A percentile compares a stretch with the other conserved stretches of the same genome.
phyloP scores from a whole-genome alignment of 345 rosid genomes.

The Balakata baccata region DNA sequence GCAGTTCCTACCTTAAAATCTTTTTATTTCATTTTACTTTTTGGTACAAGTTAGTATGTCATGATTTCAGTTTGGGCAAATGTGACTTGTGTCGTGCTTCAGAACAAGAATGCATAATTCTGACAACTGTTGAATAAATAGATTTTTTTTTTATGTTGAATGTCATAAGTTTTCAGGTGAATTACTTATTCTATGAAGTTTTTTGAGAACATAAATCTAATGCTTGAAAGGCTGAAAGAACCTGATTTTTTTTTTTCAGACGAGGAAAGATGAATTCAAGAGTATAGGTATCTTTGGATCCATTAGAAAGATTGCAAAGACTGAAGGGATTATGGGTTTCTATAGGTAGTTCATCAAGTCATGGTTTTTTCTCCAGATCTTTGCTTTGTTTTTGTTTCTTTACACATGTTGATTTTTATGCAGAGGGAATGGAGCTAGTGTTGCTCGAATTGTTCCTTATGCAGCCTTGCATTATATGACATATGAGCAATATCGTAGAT shows the following conservation, averaged over 20 bases:
- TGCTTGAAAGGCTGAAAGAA: slow-evolving; percentile 3
- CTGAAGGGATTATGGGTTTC: slow-evolving; percentile 85
- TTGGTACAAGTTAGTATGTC: too few relatives aligned
- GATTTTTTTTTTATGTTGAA: not conserved
- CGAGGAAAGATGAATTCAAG: slow-evolving; percentile 79
- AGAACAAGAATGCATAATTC: not conserved
- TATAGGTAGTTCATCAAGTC: slow-evolving; percentile 52
- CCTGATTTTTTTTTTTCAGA: slow-evolving; percentile 47
- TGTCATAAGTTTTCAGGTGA: not conserved
- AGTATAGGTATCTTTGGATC: slow-evolving; percentile 67
- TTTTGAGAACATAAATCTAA: not conserved
- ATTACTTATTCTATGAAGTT: too few relatives aligned
- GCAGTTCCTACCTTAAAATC: not conserved
- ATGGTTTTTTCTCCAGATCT: slow-evolving; percentile 9
- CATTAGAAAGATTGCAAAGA: slow-evolving; percentile 60
- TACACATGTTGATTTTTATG: slow-evolving; percentile 17
- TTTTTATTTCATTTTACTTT: too few relatives aligned
- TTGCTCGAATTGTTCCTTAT: slow-evolving; percentile 87
- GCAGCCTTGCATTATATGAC: slow-evolving; percentile 97
- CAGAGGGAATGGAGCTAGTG: slow-evolving; percentile 94
- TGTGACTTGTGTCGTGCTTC: not conserved
- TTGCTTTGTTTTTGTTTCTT: slow-evolving; percentile 1
- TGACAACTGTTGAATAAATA: not conserved
- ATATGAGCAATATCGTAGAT: slow-evolving; percentile 86
- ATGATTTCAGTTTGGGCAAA: not conserved